Conservation (phyloP, 2,329 filamentous ascomycete genomes). For the Ophiosphaerella narmari region DNA sequence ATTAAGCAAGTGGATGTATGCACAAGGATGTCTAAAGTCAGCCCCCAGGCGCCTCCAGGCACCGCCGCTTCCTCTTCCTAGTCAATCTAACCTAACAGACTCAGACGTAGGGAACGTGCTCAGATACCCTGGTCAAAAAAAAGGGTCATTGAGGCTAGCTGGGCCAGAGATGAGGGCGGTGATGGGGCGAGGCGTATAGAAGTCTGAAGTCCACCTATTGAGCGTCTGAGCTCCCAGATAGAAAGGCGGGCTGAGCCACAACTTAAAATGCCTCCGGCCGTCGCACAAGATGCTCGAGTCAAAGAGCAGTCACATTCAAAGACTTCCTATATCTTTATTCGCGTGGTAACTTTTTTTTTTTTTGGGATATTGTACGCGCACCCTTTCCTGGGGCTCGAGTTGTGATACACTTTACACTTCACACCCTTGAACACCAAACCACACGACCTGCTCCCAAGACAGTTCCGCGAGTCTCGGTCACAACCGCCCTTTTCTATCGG, state of each 20-base stretch:
- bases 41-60: slow-evolving; percentile 2
- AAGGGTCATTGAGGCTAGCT: not conserved
- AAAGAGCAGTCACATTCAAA: not conserved
- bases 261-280: not conserved
- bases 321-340: not conserved
- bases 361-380: not conserved
- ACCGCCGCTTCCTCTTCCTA: slow-evolving; percentile 8
- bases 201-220: not conserved
- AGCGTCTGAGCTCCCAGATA: not conserved
- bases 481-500: not conserved
- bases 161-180: not conserved
- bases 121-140: slow-evolving; percentile 1
- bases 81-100: not conserved
- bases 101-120: slow-evolving; percentile 2
- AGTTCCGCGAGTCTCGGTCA: not conserved
- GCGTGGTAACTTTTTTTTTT: not conserved
- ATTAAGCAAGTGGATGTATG: not conserved
- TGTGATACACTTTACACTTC: not conserved
- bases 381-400: too few relatives aligned
- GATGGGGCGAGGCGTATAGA: not conserved
- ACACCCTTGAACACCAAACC: not conserved
- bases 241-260: not conserved
- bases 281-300: too few relatives aligned
- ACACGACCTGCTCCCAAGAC: not conserved
- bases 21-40: slow-evolving; percentile 6